Conservation (phyloP, 129 eudicot genomes). For the Oenanthe sinensis region DNA sequence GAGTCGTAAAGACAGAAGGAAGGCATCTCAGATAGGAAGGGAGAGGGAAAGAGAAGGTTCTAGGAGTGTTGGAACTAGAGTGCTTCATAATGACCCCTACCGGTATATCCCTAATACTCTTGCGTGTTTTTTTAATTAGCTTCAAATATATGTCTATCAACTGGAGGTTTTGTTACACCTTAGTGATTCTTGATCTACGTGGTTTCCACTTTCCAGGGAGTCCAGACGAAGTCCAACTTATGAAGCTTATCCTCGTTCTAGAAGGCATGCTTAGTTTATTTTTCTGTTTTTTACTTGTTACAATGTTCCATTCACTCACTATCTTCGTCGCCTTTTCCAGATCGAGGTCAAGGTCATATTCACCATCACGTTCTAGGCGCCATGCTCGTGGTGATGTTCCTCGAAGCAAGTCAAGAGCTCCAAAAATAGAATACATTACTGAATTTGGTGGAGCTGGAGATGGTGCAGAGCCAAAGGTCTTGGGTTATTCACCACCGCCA, state of each 20-base stretch:
- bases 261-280: slow-evolving; percentile 37
- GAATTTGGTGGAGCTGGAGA: slow-evolving; percentile 85
- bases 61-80: slow-evolving; percentile 58
- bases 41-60: slow-evolving; percentile 88
- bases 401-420: slow-evolving; percentile 72
- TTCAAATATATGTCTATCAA: not conserved
- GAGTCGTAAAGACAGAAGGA: slow-evolving; percentile 97
- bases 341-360: slow-evolving; percentile 78
- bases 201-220: slow-evolving; percentile 67
- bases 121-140: not conserved
- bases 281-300: not conserved
- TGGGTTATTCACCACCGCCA: slow-evolving; percentile 82
- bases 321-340: slow-evolving; percentile 21
- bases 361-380: slow-evolving; percentile 83
- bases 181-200: not conserved
- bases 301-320: not conserved
- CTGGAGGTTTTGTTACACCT: not conserved
- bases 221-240: slow-evolving; percentile 95
- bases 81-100: slow-evolving; percentile 86
- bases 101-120: slow-evolving; percentile 29
- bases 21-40: slow-evolving; percentile 87
- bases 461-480: slow-evolving; percentile 57
- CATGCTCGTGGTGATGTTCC: slow-evolving; percentile 57
- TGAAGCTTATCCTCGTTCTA: slow-evolving; percentile 85
- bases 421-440: slow-evolving; percentile 87